A percentile compares a stretch with the other conserved stretches of the same genome.
Evolutionary conservation across 768 basidiomycete genomes (phyloP).

Genomic region (Candolleomyces efflorescens): DNA sequence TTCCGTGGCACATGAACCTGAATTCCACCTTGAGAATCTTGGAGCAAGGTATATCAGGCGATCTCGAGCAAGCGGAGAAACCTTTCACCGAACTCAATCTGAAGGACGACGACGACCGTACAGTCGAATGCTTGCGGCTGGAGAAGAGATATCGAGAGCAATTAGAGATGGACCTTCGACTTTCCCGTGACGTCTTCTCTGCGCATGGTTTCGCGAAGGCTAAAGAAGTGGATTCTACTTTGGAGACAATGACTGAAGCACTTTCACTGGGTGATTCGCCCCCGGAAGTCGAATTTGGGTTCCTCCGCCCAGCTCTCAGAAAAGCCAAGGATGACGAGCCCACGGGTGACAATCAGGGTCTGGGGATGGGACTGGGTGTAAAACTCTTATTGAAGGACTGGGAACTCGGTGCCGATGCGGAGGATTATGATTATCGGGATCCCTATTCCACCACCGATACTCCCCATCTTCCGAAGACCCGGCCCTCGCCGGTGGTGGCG

Average conservation of each 20-base stretch:
- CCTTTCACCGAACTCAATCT: constrained; percentile 43
- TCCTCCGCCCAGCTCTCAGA: constrained; percentile 47
- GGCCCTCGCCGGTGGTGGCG: neutral
- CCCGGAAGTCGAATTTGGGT: constrained; percentile 58
- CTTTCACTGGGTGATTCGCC: constrained; percentile 54
- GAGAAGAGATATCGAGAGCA: constrained; percentile 58
- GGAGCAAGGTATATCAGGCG: constrained; percentile 31
- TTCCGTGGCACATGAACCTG: constrained; percentile 55
- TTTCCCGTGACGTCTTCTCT: constrained; percentile 58
- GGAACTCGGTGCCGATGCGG: constrained; percentile 51
- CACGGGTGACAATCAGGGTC: constrained; percentile 10
- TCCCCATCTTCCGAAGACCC: neutral
- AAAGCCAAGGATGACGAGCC: constrained; percentile 16
- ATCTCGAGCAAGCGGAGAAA: constrained; percentile 27
- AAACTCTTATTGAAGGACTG: constrained; percentile 66
- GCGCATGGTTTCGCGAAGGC: constrained; percentile 32
- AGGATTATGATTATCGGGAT: constrained; percentile 48
- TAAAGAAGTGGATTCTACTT: constrained; percentile 22
- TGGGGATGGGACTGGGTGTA: constrained; percentile 42
- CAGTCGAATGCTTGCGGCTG: constrained; percentile 36
- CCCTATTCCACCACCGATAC: constrained; percentile 40
- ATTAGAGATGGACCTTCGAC: constrained; percentile 55
- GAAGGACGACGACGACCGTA: constrained; percentile 28
- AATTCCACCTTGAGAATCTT: constrained; percentile 39
- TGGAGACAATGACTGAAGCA: constrained; percentile 58